phyloP scores from a whole-genome alignment of 768 basidiomycete species.

The Clitopilus passeckerianus region DNA sequence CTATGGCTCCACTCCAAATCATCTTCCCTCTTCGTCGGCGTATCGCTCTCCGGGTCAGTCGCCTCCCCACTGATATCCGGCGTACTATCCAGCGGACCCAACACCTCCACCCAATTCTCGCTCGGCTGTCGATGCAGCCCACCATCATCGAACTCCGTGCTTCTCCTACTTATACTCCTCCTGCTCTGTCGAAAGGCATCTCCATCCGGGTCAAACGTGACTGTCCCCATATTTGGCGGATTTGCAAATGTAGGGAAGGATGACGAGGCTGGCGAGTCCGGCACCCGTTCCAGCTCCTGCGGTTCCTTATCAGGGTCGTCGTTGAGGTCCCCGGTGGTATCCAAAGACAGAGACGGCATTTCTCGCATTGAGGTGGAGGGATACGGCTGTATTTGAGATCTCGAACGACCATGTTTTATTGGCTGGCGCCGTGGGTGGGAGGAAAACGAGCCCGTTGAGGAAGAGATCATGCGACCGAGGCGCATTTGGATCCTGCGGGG shows the following conservation, averaged over 20 bases:
- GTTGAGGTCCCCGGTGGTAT: background rate
- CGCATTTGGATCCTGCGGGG: conserved; percentile 7
- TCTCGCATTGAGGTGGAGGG: background rate
- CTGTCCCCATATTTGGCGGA: conserved; percentile 9
- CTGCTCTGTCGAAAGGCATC: conserved; percentile 1
- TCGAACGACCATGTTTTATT: background rate
- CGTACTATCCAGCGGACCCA: conserved; percentile 1
- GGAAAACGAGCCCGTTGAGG: background rate
- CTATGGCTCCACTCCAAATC: conserved; percentile 9
- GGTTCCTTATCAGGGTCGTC: background rate
- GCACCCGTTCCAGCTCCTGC: background rate
- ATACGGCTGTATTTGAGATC: conserved; percentile 6
- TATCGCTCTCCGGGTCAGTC: conserved; percentile 1
- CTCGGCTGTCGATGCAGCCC: background rate
- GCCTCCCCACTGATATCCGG: conserved; percentile 2
- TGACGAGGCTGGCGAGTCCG: conserved; percentile 23
- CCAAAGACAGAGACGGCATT: background rate
- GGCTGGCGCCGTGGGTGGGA: background rate
- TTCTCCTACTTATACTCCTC: background rate
- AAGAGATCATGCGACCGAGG: background rate
- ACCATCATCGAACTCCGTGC: background rate
- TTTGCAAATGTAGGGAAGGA: conserved; percentile 28
- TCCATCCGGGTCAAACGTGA: conserved; percentile 8
- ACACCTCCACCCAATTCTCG: conserved; percentile 9
- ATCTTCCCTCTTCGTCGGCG: conserved; percentile 9